These are phyloP conservation scores for Trametes cubensis DNA, from an alignment of 768 basidiomycete genomes.

Conservation along the genomic window DNA sequence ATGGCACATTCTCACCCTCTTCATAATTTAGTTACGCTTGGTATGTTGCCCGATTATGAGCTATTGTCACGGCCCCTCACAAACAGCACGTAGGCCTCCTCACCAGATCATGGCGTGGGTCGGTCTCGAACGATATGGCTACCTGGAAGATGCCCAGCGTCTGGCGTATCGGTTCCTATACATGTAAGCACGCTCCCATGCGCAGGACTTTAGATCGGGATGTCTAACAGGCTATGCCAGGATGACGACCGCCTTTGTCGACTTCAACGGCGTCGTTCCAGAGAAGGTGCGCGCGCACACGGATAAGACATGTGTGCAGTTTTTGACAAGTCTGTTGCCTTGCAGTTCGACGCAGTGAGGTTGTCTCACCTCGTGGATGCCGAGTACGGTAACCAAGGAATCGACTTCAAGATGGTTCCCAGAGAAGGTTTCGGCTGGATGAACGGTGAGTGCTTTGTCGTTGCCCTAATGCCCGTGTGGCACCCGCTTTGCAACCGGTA, in stretches of 20 bases:
- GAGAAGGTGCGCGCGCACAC: slow-evolving; percentile 70
- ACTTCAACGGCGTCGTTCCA: slow-evolving; percentile 97
- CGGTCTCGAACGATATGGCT: slow-evolving; percentile 94
- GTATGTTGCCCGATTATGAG: slow-evolving; percentile 36
- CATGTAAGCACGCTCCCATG: slow-evolving; percentile 59
- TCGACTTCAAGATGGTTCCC: slow-evolving; percentile 97
- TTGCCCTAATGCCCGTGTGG: neutral
- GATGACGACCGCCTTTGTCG: slow-evolving; percentile 94
- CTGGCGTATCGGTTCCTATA: slow-evolving; percentile 97
- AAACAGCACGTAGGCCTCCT: slow-evolving; percentile 64
- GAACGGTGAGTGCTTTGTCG: slow-evolving; percentile 62
- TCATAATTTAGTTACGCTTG: slow-evolving; percentile 62
- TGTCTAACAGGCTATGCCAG: slow-evolving; percentile 38
- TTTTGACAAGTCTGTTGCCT: neutral
- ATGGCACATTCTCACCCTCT: slow-evolving; percentile 20
- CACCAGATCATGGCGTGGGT: slow-evolving; percentile 99
- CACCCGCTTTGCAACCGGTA: slow-evolving; percentile 5
- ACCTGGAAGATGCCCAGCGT: slow-evolving; percentile 89
- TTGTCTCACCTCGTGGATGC: slow-evolving; percentile 96
- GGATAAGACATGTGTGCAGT: neutral
- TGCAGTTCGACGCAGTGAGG: slow-evolving; percentile 91
- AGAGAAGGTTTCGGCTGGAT: slow-evolving; percentile 99
- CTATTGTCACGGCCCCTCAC: neutral
- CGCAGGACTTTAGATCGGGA: slow-evolving; percentile 4
- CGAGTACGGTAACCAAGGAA: slow-evolving; percentile 94